A percentile compares a stretch with the other conserved stretches of the same genome.
These are phyloP conservation scores for Debaryomycetaceae sp. DNA, from an alignment of 1,139 yeast species.

Conservation along the genomic window DNA sequence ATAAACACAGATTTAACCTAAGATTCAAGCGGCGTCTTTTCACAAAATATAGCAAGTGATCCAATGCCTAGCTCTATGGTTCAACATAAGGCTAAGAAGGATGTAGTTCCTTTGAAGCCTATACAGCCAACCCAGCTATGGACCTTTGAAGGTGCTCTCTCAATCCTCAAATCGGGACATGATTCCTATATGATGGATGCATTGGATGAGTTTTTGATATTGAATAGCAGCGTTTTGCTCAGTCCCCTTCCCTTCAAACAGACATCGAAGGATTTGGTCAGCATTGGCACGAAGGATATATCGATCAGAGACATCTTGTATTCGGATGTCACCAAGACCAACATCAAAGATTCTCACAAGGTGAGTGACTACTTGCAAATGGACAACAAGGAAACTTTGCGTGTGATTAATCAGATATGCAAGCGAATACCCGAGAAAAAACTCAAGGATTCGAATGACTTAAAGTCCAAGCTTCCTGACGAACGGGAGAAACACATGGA, in stretches of 20 bases:
- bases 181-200: constrained; percentile 37
- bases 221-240: constrained; percentile 29
- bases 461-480: constrained; percentile 35
- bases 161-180: constrained; percentile 28
- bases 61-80: constrained; percentile 4
- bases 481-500: constrained; percentile 31
- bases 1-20: background rate
- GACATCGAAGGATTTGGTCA: constrained; percentile 5
- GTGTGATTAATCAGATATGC: constrained; percentile 43
- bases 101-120: constrained; percentile 22
- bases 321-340: constrained; percentile 28
- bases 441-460: constrained; percentile 17
- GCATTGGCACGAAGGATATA: constrained; percentile 21
- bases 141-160: constrained; percentile 43
- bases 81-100: constrained; percentile 1
- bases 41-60: background rate
- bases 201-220: constrained; percentile 42
- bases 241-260: constrained; percentile 34
- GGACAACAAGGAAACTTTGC: constrained; percentile 40
- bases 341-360: constrained; percentile 37
- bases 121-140: constrained; percentile 39
- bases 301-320: constrained; percentile 40
- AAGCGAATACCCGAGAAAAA: constrained; percentile 34
- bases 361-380: constrained; percentile 32
- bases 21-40: background rate